phyloP scores from a whole-genome alignment of 257 asterid genomes.

The Haberlea rhodopensis region DNA sequence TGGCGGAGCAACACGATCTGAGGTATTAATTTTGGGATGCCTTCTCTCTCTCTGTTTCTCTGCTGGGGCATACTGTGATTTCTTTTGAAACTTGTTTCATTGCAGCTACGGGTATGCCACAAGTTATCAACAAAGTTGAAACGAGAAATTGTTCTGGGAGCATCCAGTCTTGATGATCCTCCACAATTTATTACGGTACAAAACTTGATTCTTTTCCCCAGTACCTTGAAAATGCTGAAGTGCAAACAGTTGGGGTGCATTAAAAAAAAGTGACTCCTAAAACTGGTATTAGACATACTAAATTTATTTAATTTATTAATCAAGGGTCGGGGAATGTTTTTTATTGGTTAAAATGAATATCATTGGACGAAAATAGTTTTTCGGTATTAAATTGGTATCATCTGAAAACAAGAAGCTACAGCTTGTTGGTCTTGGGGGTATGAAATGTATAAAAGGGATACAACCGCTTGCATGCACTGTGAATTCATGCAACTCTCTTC shows the following conservation, averaged over 20 bases:
- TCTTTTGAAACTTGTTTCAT: slow-evolving; percentile 17
- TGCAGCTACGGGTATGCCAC: slow-evolving; percentile 94
- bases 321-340: slow-evolving; percentile 5
- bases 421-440: background rate
- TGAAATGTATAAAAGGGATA: background rate
- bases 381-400: slow-evolving; percentile 13
- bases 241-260: background rate
- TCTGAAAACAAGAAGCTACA: background rate
- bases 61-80: background rate
- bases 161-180: slow-evolving; percentile 97
- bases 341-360: slow-evolving; percentile 15
- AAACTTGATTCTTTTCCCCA: slow-evolving; percentile 24
- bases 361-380: background rate
- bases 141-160: slow-evolving; percentile 88
- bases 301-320: slow-evolving; percentile 1
- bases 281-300: background rate
- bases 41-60: background rate
- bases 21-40: slow-evolving; percentile 44
- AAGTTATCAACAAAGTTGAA: slow-evolving; percentile 76
- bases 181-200: slow-evolving; percentile 89
- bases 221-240: slow-evolving; percentile 5
- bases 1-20: slow-evolving; percentile 99
- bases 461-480: background rate
- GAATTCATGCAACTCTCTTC: background rate
- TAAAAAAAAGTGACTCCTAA: background rate